A percentile compares a stretch with the other conserved stretches of the same genome.
phyloP scores from a whole-genome alignment of 2,329 filamentous ascomycete genomes.

The Whalleya microplaca region DNA sequence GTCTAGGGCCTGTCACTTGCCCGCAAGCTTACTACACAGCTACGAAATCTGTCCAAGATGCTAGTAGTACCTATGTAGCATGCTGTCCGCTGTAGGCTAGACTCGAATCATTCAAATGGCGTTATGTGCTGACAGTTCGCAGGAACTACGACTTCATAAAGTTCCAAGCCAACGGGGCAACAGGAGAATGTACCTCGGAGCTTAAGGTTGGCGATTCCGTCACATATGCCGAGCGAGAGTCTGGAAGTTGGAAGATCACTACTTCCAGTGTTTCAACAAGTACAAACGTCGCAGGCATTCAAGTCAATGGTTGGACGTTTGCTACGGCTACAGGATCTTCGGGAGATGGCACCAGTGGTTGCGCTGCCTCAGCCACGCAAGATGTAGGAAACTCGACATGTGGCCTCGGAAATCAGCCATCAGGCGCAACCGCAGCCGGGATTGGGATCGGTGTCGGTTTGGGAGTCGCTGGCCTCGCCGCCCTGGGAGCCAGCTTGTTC shows the following conservation, averaged over 20 bases:
- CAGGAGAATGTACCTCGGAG: constrained; percentile 23
- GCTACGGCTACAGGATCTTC: constrained; percentile 9
- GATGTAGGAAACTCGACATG: constrained; percentile 10
- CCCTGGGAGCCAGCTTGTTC: constrained; percentile 22
- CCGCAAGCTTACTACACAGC: constrained; percentile 27
- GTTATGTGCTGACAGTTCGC: constrained; percentile 5
- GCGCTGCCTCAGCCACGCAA: not conserved
- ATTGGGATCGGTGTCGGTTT: constrained; percentile 25
- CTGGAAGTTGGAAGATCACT: constrained; percentile 17
- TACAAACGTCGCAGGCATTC: constrained; percentile 18
- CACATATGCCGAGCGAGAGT: constrained; percentile 15
- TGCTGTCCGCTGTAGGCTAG: constrained; percentile 26
- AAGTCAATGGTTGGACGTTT: constrained; percentile 26
- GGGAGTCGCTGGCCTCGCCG: constrained; percentile 24
- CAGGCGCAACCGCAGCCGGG: constrained; percentile 17
- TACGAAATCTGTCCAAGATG: constrained; percentile 18
- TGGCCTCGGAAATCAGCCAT: constrained; percentile 4
- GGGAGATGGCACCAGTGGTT: constrained; percentile 4
- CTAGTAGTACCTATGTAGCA: constrained; percentile 22
- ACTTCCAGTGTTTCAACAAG: constrained; percentile 14
- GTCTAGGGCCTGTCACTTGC: constrained; percentile 25
- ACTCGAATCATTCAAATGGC: not conserved
- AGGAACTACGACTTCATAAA: constrained; percentile 21
- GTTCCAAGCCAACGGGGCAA: constrained; percentile 9
- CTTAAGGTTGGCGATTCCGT: constrained; percentile 13